Conservation (phyloP, 495 filamentous ascomycete species). For the Talaromyces wortmannii region DNA sequence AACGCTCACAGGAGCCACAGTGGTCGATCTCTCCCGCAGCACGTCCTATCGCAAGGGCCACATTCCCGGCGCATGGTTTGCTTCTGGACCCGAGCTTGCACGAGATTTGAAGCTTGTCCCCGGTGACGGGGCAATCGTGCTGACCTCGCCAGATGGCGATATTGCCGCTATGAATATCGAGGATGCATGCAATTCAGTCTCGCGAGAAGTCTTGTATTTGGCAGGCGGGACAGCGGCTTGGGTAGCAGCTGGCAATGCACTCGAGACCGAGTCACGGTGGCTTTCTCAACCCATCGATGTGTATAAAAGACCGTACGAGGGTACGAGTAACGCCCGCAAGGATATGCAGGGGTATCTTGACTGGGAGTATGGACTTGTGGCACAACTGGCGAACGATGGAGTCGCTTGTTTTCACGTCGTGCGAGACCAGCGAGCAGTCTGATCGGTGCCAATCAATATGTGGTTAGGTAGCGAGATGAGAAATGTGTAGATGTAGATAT, state of each 20-base stretch:
- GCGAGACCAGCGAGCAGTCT: conserved; percentile 1
- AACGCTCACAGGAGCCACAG: conserved; percentile 3
- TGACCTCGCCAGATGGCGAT: conserved; percentile 25
- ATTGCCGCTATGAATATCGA: conserved; percentile 30
- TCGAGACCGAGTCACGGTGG: conserved; percentile 15
- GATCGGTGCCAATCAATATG: not conserved
- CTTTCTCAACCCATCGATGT: conserved; percentile 18
- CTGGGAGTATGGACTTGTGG: conserved; percentile 22
- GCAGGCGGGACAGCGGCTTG: conserved; percentile 15
- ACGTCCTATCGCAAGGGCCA: conserved; percentile 16
- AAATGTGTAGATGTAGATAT: too few species aligned
- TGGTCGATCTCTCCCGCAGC: conserved; percentile 20
- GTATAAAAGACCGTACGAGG: conserved; percentile 20
- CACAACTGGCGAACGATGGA: conserved; percentile 18
- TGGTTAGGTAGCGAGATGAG: too few species aligned
- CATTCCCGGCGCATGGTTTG: conserved; percentile 18
- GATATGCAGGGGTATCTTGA: conserved; percentile 22
- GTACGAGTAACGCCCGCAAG: conserved; percentile 17
- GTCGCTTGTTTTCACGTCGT: conserved; percentile 17
- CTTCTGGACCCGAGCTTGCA: conserved; percentile 16
- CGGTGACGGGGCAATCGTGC: conserved; percentile 10
- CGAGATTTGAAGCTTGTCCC: conserved; percentile 8
- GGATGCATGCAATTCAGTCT: not conserved
- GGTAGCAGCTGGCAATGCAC: conserved; percentile 9
- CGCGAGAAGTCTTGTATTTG: conserved; percentile 10